phyloP scores from a whole-genome alignment of 495 filamentous ascomycete species.

The Mytilinidion resinicola region DNA sequence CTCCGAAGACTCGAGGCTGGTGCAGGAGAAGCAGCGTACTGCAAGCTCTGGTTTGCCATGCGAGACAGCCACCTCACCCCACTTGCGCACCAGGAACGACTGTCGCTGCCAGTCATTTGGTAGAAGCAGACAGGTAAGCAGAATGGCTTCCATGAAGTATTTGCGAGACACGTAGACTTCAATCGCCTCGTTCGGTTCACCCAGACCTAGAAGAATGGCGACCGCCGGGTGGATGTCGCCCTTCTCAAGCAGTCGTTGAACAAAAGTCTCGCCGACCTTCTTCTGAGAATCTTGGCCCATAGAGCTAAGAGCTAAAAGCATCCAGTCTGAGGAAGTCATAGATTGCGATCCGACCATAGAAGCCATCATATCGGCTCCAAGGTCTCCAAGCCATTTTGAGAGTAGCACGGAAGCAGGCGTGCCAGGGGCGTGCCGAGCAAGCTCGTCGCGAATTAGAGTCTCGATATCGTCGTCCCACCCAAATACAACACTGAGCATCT shows the following conservation, averaged over 20 bases:
- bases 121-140: conserved; percentile 65
- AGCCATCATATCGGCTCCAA: conserved; percentile 75
- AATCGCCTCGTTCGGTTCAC: conserved; percentile 88
- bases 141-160: conserved; percentile 82
- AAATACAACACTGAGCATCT: conserved; percentile 93
- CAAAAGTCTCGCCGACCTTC: conserved; percentile 85
- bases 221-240: conserved; percentile 89
- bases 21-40: conserved; percentile 64
- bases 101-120: conserved; percentile 78
- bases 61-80: conserved; percentile 87
- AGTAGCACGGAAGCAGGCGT: conserved; percentile 74
- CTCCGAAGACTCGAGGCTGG: conserved; percentile 47
- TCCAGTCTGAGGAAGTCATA: conserved; percentile 89
- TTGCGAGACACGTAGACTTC: conserved; percentile 93
- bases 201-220: conserved; percentile 84
- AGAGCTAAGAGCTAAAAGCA: conserved; percentile 86
- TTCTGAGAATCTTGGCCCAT: conserved; percentile 78
- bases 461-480: conserved; percentile 88
- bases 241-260: conserved; percentile 80
- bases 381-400: conserved; percentile 86
- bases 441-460: conserved; percentile 76
- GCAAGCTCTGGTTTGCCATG: conserved; percentile 84
- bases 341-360: conserved; percentile 65
- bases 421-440: conserved; percentile 62
- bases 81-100: conserved; percentile 79